Evolutionary conservation across 495 filamentous ascomycete genomes (phyloP), one percentile per base, ranked within the genome.

Genomic region (Talaromyces proteolyticus): DNA sequence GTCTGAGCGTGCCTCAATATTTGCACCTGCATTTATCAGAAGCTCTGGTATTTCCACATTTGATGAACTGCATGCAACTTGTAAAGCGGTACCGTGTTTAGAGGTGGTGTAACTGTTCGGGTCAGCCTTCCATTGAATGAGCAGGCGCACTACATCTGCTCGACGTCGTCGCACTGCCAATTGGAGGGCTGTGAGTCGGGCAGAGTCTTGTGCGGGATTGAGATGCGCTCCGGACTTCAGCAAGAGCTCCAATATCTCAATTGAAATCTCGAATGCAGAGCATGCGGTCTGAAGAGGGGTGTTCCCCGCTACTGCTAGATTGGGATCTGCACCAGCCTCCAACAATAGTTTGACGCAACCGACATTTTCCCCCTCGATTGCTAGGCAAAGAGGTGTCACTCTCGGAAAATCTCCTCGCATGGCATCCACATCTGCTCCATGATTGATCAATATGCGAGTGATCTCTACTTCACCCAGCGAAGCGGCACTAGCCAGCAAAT

Each of bases 21-120:
- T 20, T 20, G 38, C 38, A 14, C 16, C 16, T 17, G 14, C 38
- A 16, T 16, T 20, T 41, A 41, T 41, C 2, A 41, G 38, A 41
- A 41, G 38, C 6, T 41, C 38, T 20, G 38, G n/a, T 16, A 41
- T 41, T 17, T 41, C 38, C 7, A 16, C 38, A 16, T 41, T 20
- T 41, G 38, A 41, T 16, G 14, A 41, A 17, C 38, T 41, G 38
- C 38, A 41, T 17, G 38, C 38, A 41, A 41, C 18, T 17, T 41
- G 38, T 17, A 41, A 41, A 16, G 38, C 38, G 18, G 38, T 53
- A 2, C 69, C 68, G 6, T 57, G 4, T 5, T 51, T 49, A 5
- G 36, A 47, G 6, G 61, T 53, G 4, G 61, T 53, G 11, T 53
- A 18, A 17, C 62, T 64, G 44, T 66, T 57, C 10, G 59, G 45